A percentile compares a stretch with the other conserved stretches of the same genome.
These are phyloP conservation scores for Salvia splendens DNA, from an alignment of 257 asterid species.

Conservation along the genomic window DNA sequence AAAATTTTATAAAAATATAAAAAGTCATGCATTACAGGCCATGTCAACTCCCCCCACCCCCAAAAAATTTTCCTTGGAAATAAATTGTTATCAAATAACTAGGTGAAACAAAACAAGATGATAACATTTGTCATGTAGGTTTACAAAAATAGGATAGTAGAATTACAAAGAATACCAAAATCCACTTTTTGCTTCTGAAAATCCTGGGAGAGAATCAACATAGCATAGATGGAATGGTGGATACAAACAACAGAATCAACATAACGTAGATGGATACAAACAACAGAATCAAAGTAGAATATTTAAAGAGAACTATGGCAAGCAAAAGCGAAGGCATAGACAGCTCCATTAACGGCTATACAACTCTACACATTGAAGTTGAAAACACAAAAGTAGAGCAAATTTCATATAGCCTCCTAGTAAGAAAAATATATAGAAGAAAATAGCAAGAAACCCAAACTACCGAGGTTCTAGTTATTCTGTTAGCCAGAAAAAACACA, in stretches of 20 bases:
- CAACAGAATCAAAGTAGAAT: conserved; percentile 1
- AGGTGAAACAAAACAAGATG: neutral
- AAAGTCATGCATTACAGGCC: conserved; percentile 16
- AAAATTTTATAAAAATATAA: neutral
- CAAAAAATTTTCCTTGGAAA: neutral
- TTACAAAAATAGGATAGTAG: conserved; percentile 10
- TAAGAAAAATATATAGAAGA: neutral
- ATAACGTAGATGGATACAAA: conserved; percentile 16
- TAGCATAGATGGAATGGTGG: too few relatives aligned
- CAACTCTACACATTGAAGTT: neutral
- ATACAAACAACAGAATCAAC: too few relatives aligned
- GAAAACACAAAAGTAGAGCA: conserved; percentile 23
- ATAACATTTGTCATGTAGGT: too few relatives aligned
- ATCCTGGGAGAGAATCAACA: neutral
- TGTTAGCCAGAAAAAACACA: neutral
- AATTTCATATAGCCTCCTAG: neutral
- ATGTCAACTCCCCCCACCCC: conserved; percentile 9
- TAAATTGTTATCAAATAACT: conserved; percentile 20
- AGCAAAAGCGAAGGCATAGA: conserved; percentile 23
- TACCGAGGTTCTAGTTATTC: conserved; percentile 27
- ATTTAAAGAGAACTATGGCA: conserved; percentile 19
- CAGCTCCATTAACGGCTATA: conserved; percentile 17
- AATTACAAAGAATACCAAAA: neutral
- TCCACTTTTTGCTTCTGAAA: neutral
- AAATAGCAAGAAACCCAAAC: neutral